Evolutionary conservation across 2,329 filamentous ascomycete genomes (phyloP), one percentile per base, ranked within the genome.

Genomic region (Aspergillus clavatus): DNA sequence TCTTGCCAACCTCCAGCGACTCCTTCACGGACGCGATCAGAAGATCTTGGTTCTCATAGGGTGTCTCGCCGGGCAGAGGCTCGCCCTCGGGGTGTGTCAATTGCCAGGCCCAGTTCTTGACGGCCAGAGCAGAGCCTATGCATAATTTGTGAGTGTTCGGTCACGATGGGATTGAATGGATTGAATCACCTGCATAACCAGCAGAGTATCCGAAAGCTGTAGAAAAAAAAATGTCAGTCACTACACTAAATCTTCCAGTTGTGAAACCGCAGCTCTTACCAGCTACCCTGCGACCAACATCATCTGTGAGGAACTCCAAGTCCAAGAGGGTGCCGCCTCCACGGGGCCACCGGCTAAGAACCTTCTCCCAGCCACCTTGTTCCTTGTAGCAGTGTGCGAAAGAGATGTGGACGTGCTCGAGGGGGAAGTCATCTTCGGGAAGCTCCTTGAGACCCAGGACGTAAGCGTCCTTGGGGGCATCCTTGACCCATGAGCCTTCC

Each of bases 31-130:
- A 81, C 29, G 75, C 71, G 46, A 94, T 81, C 55, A 95, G 76
- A 33, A 81, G 80, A 28, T 74, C 74, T 69, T 94, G 87, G 66
- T 89, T 89, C 52, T 83, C 78, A 41, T 71, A 71, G 51, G 73
- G 77, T 7, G 65, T 67, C 45, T 80, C 76, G 45, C 79, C 75
- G 7, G 84, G 82, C 47, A 91, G 78, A 42, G 81, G 78, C 66
- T 82, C 75, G 47, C 79, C 79, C 46, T 76, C 74, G 36, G 83
- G 79, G 67, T 90, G 79, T 35, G 79, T 79, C 51, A 91, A 75
- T 69, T 95, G 89, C 79, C 83, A 86, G 8, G 87, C 81, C 87
- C 90, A 95, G 36, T 83, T 81, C 77, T 89, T 79, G 29, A 94
- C 69, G 21, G 85, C 87, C 41, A 90, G 73, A 7, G 86, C 86